Conservation (phyloP, 345 rosid species). For the Noccaea bulbosa region DNA sequence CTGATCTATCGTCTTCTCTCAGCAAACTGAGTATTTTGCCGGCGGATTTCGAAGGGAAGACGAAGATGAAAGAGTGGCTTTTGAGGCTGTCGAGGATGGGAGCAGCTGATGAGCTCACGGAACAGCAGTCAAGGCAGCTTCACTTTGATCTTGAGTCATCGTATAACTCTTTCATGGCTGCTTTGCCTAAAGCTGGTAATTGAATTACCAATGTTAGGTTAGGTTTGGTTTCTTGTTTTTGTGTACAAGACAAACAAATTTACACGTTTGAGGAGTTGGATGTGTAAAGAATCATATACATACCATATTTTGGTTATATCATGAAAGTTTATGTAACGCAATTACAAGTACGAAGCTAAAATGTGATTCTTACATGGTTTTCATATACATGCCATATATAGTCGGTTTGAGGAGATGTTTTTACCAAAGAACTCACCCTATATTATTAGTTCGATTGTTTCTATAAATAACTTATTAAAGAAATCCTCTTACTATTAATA, state of each 20-base stretch:
- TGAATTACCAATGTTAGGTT: conserved; percentile 38
- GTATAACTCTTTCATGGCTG: conserved; percentile 92
- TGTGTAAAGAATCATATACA: conserved; percentile 16
- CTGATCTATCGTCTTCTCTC: conserved; percentile 75
- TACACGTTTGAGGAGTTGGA: conserved; percentile 8
- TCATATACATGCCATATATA: too few relatives aligned
- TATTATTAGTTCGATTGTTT: too few relatives aligned
- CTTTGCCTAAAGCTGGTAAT: conserved; percentile 78
- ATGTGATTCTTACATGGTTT: too few relatives aligned
- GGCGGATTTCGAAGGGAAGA: conserved; percentile 87
- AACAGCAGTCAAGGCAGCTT: conserved; percentile 91
- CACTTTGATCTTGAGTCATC: conserved; percentile 94
- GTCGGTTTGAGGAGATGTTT: too few relatives aligned
- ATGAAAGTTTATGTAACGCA: neutral
- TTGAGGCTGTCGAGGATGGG: conserved; percentile 86
- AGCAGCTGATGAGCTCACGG: conserved; percentile 90
- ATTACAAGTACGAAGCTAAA: neutral
- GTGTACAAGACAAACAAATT: conserved; percentile 3
- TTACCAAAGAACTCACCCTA: too few relatives aligned
- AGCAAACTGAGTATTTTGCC: conserved; percentile 72
- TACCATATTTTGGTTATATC: neutral
- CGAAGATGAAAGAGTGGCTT: conserved; percentile 90
- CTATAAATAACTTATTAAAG: too few relatives aligned
- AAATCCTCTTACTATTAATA: too few relatives aligned
- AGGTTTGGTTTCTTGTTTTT: conserved; percentile 21